Base-by-base conservation (phyloP, 2,329 filamentous ascomycete genomes). In the Microdochium trichocladiopsis region DNA sequence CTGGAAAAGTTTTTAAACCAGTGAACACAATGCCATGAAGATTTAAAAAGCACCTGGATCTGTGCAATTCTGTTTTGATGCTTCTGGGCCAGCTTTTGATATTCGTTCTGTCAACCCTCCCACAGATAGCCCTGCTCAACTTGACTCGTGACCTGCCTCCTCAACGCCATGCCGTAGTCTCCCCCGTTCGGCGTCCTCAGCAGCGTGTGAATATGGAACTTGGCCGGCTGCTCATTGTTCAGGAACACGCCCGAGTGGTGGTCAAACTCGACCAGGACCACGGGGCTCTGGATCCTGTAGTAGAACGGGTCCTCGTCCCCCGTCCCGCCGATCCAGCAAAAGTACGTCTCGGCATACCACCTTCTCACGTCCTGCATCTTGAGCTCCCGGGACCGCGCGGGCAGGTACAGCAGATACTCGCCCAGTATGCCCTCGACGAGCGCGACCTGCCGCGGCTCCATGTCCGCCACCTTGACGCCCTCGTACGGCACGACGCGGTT, bases 171-270 rank as follows among this genome's bases (percentile, higher is more conserved):
- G 0, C 88, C 88, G 63, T 92, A 92, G 63, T 93, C 88, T 0
- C 88, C 88, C 0, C 72, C 82, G 65, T 93, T 92, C 1, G 88
- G 88, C 28, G 81, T 84, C 33, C 88, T 69, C 56, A 89, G 68
- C 50, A 90, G 69, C 0, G 88, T 92, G 64, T 93, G 88, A 22
- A 89, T 87, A 60, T 93, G 88, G 60, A 89, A 93, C 66, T 87
- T 88, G 28, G 83, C 83, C 0, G 88, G 88, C 66, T 88, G 80
- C 49, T 74, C 73, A 62, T 92, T 93, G 1, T 77, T 83, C 61
- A 93, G 66, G 59, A 91, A 92, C 0, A 92, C 88, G 0, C 88
- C 87, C 0, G 83, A 88, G 65, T 92, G 88, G 62, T 90, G 86
- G 60, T 92, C 88, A 60, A 93, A 88, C 73, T 93, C 88, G 50